A percentile compares a stretch with the other conserved stretches of the same genome.
These are phyloP conservation scores for Pleurostoma richardsiae DNA, from an alignment of 2,329 filamentous ascomycete species.

Conservation along the genomic window DNA sequence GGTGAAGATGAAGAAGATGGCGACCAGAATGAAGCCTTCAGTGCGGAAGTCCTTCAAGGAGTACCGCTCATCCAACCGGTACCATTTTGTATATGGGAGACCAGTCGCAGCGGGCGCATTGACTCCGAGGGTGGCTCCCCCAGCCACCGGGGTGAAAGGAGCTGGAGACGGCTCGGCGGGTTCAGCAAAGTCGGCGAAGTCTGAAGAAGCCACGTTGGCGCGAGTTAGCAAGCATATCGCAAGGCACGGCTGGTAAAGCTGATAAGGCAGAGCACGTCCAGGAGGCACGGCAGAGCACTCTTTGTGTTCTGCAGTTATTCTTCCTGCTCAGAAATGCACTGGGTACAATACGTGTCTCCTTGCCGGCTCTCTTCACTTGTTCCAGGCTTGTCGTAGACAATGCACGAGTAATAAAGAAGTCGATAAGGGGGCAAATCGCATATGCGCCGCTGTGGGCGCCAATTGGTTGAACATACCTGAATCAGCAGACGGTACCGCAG, in stretches of 20 bases:
- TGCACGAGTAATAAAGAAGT: no score
- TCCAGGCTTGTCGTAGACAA: no score
- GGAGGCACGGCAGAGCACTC: background rate
- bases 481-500: slow-evolving; percentile 47
- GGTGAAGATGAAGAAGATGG: slow-evolving; percentile 68
- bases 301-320: background rate
- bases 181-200: slow-evolving; percentile 90
- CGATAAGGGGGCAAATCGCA: no score
- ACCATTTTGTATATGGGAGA: slow-evolving; percentile 87
- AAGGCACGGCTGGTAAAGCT: slow-evolving; percentile 54
- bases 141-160: slow-evolving; percentile 39
- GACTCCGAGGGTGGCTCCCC: slow-evolving; percentile 39
- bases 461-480: slow-evolving; percentile 48
- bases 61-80: slow-evolving; percentile 90
- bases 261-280: slow-evolving; percentile 70
- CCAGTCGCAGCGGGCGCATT: slow-evolving; percentile 40
- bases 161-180: slow-evolving; percentile 61
- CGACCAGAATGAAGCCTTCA: slow-evolving; percentile 75
- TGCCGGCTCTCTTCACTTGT: no score
- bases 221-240: background rate
- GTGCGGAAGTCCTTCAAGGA: slow-evolving; percentile 78
- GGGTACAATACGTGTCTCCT: no score
- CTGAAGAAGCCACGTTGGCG: slow-evolving; percentile 35
- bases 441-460: background rate
- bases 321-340: no score